phyloP scores from a whole-genome alignment of 1,284 basidiomycete genomes.

The Serendipita sp. region DNA sequence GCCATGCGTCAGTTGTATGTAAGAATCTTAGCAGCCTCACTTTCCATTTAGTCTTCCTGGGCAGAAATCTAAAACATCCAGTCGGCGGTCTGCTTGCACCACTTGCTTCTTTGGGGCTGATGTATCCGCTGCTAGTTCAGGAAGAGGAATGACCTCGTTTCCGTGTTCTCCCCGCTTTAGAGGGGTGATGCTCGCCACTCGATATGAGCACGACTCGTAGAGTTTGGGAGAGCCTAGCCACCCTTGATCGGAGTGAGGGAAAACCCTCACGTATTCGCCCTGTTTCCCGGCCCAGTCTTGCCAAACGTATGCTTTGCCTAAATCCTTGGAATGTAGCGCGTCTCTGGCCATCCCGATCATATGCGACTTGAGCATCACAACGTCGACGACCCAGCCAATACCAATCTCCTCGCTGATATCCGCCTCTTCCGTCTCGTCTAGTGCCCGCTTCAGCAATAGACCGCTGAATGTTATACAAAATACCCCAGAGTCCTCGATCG shows the following conservation, averaged over 20 bases:
- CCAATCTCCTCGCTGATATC: background rate
- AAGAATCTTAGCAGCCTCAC: background rate
- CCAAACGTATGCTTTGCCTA: background rate
- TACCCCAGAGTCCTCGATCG: background rate
- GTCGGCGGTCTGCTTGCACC: background rate
- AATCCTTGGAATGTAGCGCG: background rate
- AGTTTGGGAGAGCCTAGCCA: constrained; percentile 6
- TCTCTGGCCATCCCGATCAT: background rate
- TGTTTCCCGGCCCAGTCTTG: background rate
- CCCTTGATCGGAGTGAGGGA: constrained; percentile 1
- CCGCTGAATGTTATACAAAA: background rate
- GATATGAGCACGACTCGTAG: background rate
- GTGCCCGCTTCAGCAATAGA: background rate
- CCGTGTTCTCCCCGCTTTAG: background rate
- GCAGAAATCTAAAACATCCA: constrained; percentile 4
- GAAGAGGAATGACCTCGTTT: background rate
- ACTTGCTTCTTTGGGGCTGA: background rate
- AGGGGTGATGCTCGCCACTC: background rate
- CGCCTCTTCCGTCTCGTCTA: background rate
- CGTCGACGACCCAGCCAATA: background rate
- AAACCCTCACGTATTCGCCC: background rate
- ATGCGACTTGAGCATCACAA: background rate
- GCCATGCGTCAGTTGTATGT: background rate
- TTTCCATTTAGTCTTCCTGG: background rate
- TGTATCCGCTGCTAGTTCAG: background rate